Conservation (phyloP, 352 stramenopile species). For the Phytopythium mirpurense region DNA sequence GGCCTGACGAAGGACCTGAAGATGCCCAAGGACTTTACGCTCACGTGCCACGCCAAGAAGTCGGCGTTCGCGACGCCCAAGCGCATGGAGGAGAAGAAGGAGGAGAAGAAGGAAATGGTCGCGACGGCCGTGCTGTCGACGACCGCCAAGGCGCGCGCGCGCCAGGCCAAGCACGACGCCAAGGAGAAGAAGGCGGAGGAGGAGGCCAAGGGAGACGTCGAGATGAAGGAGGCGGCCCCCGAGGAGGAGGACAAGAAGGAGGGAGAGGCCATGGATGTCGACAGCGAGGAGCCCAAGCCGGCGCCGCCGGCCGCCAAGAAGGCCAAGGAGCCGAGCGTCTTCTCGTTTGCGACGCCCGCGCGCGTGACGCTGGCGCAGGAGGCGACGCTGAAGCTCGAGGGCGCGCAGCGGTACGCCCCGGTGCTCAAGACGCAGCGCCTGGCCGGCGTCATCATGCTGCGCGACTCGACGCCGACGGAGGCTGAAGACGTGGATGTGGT, state of each 20-base stretch:
- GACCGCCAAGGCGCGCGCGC: slow-evolving; percentile 95
- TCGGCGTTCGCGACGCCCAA: slow-evolving; percentile 97
- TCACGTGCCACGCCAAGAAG: slow-evolving; percentile 93
- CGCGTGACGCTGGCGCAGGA: slow-evolving; percentile 93
- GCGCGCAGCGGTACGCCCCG: slow-evolving; percentile 90
- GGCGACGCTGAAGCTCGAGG: slow-evolving; percentile 86
- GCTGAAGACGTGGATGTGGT: slow-evolving; percentile 92
- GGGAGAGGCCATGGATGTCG: slow-evolving; percentile 67
- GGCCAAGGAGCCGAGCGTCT: slow-evolving; percentile 90
- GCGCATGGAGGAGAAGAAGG: slow-evolving; percentile 98
- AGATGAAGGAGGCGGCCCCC: slow-evolving; percentile 35
- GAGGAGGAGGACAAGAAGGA: slow-evolving; percentile 54
- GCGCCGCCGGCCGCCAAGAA: slow-evolving; percentile 24
- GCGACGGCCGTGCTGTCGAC: slow-evolving; percentile 97
- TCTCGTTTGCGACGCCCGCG: slow-evolving; percentile 91
- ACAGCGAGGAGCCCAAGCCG: slow-evolving; percentile 54
- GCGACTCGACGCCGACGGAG: slow-evolving; percentile 92
- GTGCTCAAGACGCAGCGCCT: slow-evolving; percentile 68
- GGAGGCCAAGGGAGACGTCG: slow-evolving; percentile 44
- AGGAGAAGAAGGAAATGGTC: slow-evolving; percentile 98
- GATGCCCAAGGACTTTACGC: slow-evolving; percentile 93
- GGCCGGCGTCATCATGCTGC: slow-evolving; percentile 94
- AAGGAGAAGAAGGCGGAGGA: slow-evolving; percentile 74
- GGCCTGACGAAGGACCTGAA: slow-evolving; percentile 98
- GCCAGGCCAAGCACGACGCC: slow-evolving; percentile 89